A percentile compares a stretch with the other conserved stretches of the same genome.
These are phyloP conservation scores for Camellia oleifera DNA, from an alignment of 179 eudicot species.

Conservation along the genomic window DNA sequence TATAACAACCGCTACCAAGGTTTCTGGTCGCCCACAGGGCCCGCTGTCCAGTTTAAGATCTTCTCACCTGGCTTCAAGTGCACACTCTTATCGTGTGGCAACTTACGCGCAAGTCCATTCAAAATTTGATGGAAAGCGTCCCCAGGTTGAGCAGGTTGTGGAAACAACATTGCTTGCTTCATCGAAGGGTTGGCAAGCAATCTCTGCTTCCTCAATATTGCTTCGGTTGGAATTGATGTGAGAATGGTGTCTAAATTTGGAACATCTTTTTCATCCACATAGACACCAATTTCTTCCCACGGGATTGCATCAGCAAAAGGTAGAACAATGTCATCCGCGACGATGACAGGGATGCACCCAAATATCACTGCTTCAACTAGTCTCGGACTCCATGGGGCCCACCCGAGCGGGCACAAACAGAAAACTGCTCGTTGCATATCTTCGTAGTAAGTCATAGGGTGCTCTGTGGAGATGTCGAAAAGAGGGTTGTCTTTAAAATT, in stretches of 20 bases:
- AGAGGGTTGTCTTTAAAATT: constrained; percentile 94
- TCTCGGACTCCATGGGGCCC: constrained; percentile 99
- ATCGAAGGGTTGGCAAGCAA: constrained; percentile 90
- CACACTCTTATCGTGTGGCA: constrained; percentile 60
- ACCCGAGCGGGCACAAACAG: constrained; percentile 92
- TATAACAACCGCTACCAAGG: constrained; percentile 62
- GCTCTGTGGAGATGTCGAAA: constrained; percentile 93
- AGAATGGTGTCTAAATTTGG: constrained; percentile 78
- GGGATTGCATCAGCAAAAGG: constrained; percentile 98
- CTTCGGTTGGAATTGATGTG: constrained; percentile 77
- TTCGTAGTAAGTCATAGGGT: constrained; percentile 91
- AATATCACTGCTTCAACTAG: constrained; percentile 93
- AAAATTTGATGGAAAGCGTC: constrained; percentile 93
- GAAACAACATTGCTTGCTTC: constrained; percentile 93
- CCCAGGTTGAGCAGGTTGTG: constrained; percentile 86
- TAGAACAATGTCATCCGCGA: constrained; percentile 87
- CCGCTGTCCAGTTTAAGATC: constrained; percentile 87
- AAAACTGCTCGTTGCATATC: constrained; percentile 95
- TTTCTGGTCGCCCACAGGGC: constrained; percentile 81
- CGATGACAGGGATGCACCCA: constrained; percentile 92
- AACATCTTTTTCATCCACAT: constrained; percentile 80
- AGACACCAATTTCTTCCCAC: constrained; percentile 91
- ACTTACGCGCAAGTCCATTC: constrained; percentile 90
- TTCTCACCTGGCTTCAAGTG: constrained; percentile 62
- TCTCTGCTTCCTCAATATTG: constrained; percentile 82